Conservation (phyloP, 1,284 basidiomycete species). For the Fomes fomentarius region DNA sequence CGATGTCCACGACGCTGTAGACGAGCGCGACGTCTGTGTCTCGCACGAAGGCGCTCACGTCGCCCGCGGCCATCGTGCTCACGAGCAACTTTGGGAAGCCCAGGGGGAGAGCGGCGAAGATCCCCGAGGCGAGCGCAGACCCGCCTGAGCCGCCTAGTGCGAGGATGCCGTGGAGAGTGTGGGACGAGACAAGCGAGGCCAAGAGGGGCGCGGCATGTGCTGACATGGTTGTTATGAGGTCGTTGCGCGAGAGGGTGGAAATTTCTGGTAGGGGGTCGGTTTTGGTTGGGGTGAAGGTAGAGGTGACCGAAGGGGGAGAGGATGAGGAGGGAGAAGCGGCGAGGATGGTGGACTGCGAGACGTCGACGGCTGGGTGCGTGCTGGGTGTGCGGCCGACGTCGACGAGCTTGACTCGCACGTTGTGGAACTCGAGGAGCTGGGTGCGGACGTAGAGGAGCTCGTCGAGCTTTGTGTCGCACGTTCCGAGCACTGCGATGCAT, state of each 20-base stretch:
- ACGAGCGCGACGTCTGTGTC: constrained; percentile 26
- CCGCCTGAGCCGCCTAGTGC: constrained; percentile 28
- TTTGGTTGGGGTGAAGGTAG: background rate
- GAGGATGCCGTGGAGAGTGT: constrained; percentile 20
- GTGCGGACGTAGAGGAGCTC: constrained; percentile 28
- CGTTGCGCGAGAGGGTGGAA: constrained; percentile 20
- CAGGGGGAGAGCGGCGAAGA: constrained; percentile 26
- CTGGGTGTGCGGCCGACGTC: constrained; percentile 27
- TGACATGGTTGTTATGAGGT: constrained; percentile 22
- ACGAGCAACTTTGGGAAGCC: constrained; percentile 31
- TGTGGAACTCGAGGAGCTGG: constrained; percentile 14
- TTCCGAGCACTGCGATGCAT: constrained; percentile 26
- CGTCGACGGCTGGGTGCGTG: constrained; percentile 21
- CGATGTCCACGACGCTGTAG: constrained; percentile 31
- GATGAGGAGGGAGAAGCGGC: background rate
- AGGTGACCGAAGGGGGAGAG: background rate
- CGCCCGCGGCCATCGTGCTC: constrained; percentile 30
- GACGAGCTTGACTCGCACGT: constrained; percentile 25
- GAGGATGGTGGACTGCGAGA: constrained; percentile 22
- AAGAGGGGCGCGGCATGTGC: constrained; percentile 17
- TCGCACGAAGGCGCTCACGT: constrained; percentile 25
- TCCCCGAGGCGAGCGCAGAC: constrained; percentile 25
- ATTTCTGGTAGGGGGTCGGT: constrained; percentile 9
- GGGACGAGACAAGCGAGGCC: constrained; percentile 7
- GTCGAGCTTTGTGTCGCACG: constrained; percentile 31